Percentiles rank a stretch among this genome's conserved stretches.
Conservation (phyloP, 2,329 filamentous ascomycete species). For the Clonostachys chloroleuca region DNA sequence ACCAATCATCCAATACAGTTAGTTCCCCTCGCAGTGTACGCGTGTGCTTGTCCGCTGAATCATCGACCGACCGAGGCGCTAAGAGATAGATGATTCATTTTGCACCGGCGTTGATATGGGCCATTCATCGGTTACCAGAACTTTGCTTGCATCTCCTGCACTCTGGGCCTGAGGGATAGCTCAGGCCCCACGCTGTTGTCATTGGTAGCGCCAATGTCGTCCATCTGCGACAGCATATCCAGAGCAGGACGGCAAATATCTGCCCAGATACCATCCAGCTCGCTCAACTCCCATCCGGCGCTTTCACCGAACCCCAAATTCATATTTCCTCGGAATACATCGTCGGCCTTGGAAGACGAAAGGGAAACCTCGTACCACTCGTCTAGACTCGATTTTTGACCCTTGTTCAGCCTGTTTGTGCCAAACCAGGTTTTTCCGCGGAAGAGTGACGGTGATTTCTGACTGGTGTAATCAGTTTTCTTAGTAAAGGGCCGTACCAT, state of each 20-base stretch:
- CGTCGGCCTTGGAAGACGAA: conserved; percentile 10
- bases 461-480: neutral
- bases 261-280: conserved; percentile 13
- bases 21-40: no score
- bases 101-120: no score
- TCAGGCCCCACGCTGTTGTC: neutral
- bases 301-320: conserved; percentile 15
- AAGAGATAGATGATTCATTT: no score
- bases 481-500: conserved; percentile 12
- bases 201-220: conserved; percentile 19
- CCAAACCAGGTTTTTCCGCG: neutral
- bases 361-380: conserved; percentile 21
- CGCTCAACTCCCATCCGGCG: conserved; percentile 13
- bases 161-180: no score
- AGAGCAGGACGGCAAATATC: conserved; percentile 18
- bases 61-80: no score
- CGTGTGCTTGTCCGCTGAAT: no score
- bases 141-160: no score
- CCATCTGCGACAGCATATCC: conserved; percentile 21
- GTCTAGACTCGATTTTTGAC: no score
- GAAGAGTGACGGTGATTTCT: neutral
- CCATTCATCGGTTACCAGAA: no score
- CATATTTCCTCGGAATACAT: conserved; percentile 14
- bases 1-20: no score
- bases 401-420: no score